Conservation (phyloP, 1,284 basidiomycete species). For the Cryptococcus wingfieldii region DNA sequence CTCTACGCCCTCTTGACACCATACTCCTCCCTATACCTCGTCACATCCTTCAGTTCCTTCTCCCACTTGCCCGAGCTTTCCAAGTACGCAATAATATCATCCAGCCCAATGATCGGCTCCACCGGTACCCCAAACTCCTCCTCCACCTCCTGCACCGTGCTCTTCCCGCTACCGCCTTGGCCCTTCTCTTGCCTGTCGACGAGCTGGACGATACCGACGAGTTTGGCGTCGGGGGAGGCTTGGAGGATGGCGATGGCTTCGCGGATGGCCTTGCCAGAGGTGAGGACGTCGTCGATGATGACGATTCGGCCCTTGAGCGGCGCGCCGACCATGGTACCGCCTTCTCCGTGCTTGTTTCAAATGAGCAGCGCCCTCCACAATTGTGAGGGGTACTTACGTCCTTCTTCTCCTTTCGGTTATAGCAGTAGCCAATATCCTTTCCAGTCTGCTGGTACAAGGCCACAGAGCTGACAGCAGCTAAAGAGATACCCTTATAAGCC, state of each 20-base stretch:
- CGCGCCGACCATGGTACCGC: conserved; percentile 87
- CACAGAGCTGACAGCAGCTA: conserved; percentile 82
- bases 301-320: conserved; percentile 77
- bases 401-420: conserved; percentile 94
- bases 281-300: conserved; percentile 95
- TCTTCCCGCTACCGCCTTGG: conserved; percentile 51
- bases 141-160: conserved; percentile 83
- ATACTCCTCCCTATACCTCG: conserved; percentile 73
- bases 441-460: conserved; percentile 65
- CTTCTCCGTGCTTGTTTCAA: conserved; percentile 71
- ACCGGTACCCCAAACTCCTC: conserved; percentile 62
- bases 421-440: conserved; percentile 73
- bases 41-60: conserved; percentile 70
- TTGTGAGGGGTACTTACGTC: conserved; percentile 49
- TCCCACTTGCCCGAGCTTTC: conserved; percentile 59
- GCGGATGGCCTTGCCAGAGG: conserved; percentile 86
- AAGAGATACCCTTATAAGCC: conserved; percentile 96
- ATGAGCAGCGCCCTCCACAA: not conserved
- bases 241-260: conserved; percentile 70
- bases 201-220: conserved; percentile 86
- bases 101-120: conserved; percentile 74
- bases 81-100: conserved; percentile 81
- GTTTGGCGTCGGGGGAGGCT: conserved; percentile 61
- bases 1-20: conserved; percentile 51
- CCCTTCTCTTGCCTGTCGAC: conserved; percentile 89